Percentiles rank a stretch among this genome's conserved stretches.
phyloP scores from a whole-genome alignment of 179 eudicot genomes.

The Corrigiola litoralis region DNA sequence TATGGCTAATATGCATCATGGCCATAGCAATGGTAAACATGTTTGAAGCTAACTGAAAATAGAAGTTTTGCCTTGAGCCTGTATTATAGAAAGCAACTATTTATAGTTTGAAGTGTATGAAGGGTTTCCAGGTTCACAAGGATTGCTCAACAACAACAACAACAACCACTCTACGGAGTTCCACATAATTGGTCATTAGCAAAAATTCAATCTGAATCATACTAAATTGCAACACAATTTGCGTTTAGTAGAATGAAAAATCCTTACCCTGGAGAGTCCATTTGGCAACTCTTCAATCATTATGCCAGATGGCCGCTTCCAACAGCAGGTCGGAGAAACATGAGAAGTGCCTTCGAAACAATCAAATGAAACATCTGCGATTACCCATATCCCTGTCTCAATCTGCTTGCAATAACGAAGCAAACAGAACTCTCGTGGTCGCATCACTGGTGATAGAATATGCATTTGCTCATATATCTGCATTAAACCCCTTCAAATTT shows the following conservation, averaged over 20 bases:
- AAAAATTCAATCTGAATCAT: too few relatives aligned
- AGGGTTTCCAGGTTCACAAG: too few relatives aligned
- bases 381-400: constrained; percentile 45
- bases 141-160: too few relatives aligned
- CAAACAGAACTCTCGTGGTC: constrained; percentile 41
- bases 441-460: constrained; percentile 44
- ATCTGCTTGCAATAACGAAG: constrained; percentile 51
- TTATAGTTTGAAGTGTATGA: too few relatives aligned
- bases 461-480: constrained; percentile 63
- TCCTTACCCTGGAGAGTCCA: constrained; percentile 27
- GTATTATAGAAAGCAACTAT: too few relatives aligned
- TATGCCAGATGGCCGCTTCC: constrained; percentile 44
- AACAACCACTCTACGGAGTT: too few relatives aligned
- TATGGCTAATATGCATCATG: too few relatives aligned
- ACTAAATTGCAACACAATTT: neutral
- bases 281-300: constrained; percentile 29
- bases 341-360: constrained; percentile 39
- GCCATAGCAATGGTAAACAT: too few relatives aligned
- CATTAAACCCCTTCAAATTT: neutral
- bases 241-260: neutral
- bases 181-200: neutral
- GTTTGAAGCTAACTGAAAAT: neutral
- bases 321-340: constrained; percentile 44
- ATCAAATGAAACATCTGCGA: constrained; percentile 58
- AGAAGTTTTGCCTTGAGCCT: neutral